Conservation (phyloP, 495 filamentous ascomycete species). For the Arthonia radiata region DNA sequence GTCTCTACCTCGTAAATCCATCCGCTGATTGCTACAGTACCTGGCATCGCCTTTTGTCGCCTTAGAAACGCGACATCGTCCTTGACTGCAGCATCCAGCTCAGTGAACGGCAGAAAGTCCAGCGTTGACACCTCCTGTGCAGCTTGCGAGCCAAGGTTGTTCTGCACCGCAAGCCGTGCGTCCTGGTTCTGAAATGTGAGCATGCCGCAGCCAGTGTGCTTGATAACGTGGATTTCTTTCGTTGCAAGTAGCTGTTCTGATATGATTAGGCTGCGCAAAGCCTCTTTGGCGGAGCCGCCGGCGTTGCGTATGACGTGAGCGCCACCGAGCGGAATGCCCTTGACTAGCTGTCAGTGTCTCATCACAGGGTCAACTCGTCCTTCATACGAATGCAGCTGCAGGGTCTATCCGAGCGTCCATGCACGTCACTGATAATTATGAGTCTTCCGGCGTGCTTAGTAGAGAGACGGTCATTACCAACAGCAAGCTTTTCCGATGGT, state of each 20-base stretch:
- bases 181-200: constrained; percentile 47
- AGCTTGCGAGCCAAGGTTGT: constrained; percentile 28
- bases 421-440: constrained; percentile 49
- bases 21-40: constrained; percentile 34
- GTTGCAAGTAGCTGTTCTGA: constrained; percentile 68
- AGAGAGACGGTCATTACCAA: constrained; percentile 14
- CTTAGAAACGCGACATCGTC: constrained; percentile 43
- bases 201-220: constrained; percentile 71
- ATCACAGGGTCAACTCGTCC: not conserved
- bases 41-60: constrained; percentile 29
- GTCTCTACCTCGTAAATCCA: constrained; percentile 67
- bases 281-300: constrained; percentile 41
- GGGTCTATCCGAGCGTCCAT: constrained; percentile 72
- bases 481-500: constrained; percentile 41
- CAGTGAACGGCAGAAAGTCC: constrained; percentile 39
- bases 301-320: constrained; percentile 68
- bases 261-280: constrained; percentile 50
- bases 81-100: constrained; percentile 36
- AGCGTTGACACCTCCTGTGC: constrained; percentile 15
- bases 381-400: constrained; percentile 30
- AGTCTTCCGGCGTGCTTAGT: too few relatives aligned
- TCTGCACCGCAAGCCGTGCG: constrained; percentile 27
- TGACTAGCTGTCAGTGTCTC: not conserved
- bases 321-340: constrained; percentile 41
- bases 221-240: constrained; percentile 46